Conservation (phyloP, 2,329 filamentous ascomycete species). For the Fusarium sp. region DNA sequence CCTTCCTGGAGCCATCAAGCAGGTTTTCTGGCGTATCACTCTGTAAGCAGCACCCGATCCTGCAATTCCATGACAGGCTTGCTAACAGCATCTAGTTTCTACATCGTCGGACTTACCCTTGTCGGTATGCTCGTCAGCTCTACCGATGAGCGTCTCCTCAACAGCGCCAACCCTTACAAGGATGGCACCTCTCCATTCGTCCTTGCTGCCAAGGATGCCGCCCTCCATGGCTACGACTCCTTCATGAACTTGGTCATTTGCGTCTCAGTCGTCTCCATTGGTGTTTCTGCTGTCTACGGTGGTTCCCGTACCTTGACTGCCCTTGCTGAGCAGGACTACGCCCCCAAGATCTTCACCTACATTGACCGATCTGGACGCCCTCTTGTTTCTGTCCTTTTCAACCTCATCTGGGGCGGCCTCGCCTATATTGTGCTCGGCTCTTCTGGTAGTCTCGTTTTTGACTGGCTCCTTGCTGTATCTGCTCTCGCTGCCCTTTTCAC, state of each 20-base stretch:
- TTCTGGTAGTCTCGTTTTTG: slow-evolving; percentile 64
- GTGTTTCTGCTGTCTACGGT: slow-evolving; percentile 65
- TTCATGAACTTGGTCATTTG: slow-evolving; percentile 67
- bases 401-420: slow-evolving; percentile 60
- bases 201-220: slow-evolving; percentile 59
- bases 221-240: slow-evolving; percentile 59
- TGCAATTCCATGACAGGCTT: slow-evolving; percentile 28
- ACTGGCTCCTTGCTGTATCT: slow-evolving; percentile 73
- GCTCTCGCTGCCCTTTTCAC: slow-evolving; percentile 72
- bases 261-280: slow-evolving; percentile 65
- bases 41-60: slow-evolving; percentile 36
- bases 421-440: slow-evolving; percentile 60
- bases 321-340: slow-evolving; percentile 66
- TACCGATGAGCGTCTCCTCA: slow-evolving; percentile 57
- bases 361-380: slow-evolving; percentile 65
- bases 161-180: slow-evolving; percentile 41
- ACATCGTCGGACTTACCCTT: slow-evolving; percentile 61
- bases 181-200: slow-evolving; percentile 62
- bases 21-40: slow-evolving; percentile 69
- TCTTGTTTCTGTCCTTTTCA: slow-evolving; percentile 57
- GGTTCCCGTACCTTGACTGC: slow-evolving; percentile 66
- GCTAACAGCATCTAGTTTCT: slow-evolving; percentile 50
- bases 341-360: slow-evolving; percentile 64
- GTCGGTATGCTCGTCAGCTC: slow-evolving; percentile 59
- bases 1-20: slow-evolving; percentile 82